Percentiles rank a stretch among this genome's conserved stretches.
phyloP scores from a whole-genome alignment of 306 rosid species.

The Datisca glomerata region DNA sequence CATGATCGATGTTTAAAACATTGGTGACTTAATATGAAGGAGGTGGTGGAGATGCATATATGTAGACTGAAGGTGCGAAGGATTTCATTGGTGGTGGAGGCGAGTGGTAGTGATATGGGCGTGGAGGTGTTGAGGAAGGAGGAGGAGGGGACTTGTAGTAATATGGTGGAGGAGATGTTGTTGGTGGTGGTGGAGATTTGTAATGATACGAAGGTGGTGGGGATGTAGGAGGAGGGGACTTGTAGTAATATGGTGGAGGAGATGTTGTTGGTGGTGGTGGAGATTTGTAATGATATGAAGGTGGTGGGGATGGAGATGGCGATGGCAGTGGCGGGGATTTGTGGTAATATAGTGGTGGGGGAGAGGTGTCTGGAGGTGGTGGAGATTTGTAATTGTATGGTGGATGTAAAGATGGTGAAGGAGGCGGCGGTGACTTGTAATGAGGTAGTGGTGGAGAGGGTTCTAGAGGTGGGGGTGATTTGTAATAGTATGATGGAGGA shows the following conservation, averaged over 20 bases:
- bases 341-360: background rate
- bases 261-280: constrained; percentile 24
- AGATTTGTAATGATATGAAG: background rate
- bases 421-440: constrained; percentile 22
- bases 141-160: constrained; percentile 32
- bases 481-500: constrained; percentile 3
- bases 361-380: too few species aligned
- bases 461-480: constrained; percentile 7
- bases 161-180: too few species aligned
- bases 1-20: constrained; percentile 27
- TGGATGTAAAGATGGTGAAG: background rate
- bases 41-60: constrained; percentile 55
- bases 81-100: constrained; percentile 38
- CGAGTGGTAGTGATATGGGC: constrained; percentile 29
- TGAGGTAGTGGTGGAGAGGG: constrained; percentile 3
- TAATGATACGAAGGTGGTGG: too few species aligned
- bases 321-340: constrained; percentile 11
- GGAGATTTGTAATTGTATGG: too few species aligned
- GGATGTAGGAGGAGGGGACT: constrained; percentile 47
- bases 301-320: constrained; percentile 7
- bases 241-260: constrained; percentile 11
- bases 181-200: constrained; percentile 15
- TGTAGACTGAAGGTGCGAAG: constrained; percentile 37
- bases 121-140: constrained; percentile 20
- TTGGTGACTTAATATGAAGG: constrained; percentile 33